Evolutionary conservation across 2,329 filamentous ascomycete genomes (phyloP).

Genomic region (Arthrocladium fulminans): DNA sequence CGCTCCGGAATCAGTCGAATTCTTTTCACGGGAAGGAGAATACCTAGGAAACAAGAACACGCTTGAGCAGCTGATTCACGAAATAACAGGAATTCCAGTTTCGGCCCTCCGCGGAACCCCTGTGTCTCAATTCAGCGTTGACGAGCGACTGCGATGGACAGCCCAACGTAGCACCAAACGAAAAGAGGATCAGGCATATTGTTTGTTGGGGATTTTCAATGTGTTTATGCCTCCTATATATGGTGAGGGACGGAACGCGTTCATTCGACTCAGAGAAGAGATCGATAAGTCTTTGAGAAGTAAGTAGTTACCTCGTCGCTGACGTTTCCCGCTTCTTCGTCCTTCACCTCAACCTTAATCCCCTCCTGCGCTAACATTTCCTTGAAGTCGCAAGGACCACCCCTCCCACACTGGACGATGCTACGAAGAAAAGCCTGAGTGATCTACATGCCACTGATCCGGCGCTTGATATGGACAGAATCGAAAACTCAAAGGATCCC

Average conservation of each 20-base stretch:
- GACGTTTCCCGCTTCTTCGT: too few species aligned
- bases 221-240: constrained; percentile 27
- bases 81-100: constrained; percentile 21
- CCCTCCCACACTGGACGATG: too few species aligned
- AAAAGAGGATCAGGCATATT: constrained; percentile 26
- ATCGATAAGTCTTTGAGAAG: constrained; percentile 11
- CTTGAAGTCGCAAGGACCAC: too few species aligned
- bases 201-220: constrained; percentile 24
- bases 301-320: too few species aligned
- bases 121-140: constrained; percentile 18
- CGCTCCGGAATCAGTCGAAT: constrained; percentile 22
- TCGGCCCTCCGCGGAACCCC: constrained; percentile 14
- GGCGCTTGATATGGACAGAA: too few species aligned
- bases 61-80: constrained; percentile 19
- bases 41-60: constrained; percentile 22
- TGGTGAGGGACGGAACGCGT: constrained; percentile 25
- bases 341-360: too few species aligned
- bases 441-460: too few species aligned
- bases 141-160: constrained; percentile 22
- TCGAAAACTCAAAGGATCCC: too few species aligned
- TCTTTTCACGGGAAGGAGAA: constrained; percentile 19
- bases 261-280: constrained; percentile 23
- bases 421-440: too few species aligned
- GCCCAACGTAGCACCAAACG: constrained; percentile 16
- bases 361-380: too few species aligned